Base-by-base conservation (phyloP, 352 stramenopile species). In the Pythium myriotylum region DNA sequence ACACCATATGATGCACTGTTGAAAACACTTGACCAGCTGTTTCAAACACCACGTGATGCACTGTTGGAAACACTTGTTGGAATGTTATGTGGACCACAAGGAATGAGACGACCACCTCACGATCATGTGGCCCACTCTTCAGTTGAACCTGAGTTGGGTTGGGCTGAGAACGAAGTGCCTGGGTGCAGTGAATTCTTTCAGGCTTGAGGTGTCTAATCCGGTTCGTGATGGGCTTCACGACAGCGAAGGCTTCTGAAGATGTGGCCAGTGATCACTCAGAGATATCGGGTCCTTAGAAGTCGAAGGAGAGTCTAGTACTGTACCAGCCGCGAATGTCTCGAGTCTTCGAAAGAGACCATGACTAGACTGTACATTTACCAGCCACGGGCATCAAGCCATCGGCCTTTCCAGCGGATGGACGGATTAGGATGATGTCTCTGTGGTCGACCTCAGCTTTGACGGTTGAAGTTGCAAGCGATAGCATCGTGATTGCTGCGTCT, bases 1-100 rank as follows among this genome's bases (percentile, higher is more conserved):
- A 43, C 54, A n/a, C n/a, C n/a, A 62, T 1, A 22, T 22, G 0
- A 29, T 17, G 4, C n/a, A n/a, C 27, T 19, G 20, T 55, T 29
- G 23, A 24, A 26, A 22, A 49, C 23, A n/a, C n/a, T n/a, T n/a
- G n/a, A n/a, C n/a, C n/a, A n/a, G n/a, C 3, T 55, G 55, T 63
- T 56, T 63, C 53, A 51, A 55, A 43, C 54, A n/a, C n/a, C n/a
- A 62, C 0, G 16, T 22, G 0, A n/a, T n/a, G n/a, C n/a, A n/a
- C n/a, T 35, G 54, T 62, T 61, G 35, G 40, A 46, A 61, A 54
- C 53, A 32, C 22, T 35, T 48, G 20, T 37, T 42, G 19, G 17
- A 19, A 42, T 27, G 1, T 62, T 12, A 40, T 62, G 54, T 62
- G 43, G 43, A 42, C 17, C 54, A 61, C 54, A 40, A n/a, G n/a